Percentiles rank a stretch among this genome's conserved stretches.
Conservation (phyloP, 202 grass and related monocot species). For the Schoenoplectus tabernaemontani region DNA sequence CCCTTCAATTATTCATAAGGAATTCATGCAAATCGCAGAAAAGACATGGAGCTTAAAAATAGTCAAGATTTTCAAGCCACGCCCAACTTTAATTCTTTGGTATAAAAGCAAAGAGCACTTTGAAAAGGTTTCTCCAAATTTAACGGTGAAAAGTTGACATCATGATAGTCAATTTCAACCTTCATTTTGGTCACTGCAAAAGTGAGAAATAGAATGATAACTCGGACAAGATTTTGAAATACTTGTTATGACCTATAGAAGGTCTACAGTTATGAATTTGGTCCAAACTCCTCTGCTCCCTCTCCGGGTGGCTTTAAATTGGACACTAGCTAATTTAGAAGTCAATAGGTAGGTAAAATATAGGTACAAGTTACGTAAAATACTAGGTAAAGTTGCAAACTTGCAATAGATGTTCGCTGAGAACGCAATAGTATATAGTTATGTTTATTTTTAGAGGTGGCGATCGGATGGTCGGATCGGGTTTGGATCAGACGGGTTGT, state of each 20-base stretch:
- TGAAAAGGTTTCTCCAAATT: not conserved
- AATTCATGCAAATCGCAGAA: not conserved
- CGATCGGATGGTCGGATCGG: no score
- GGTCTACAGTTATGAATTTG: not conserved
- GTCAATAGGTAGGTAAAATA: constrained; percentile 21
- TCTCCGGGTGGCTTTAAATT: not conserved
- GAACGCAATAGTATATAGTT: no score
- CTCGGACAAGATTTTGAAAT: not conserved
- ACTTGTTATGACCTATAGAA: not conserved
- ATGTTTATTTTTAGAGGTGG: no score
- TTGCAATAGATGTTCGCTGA: not conserved
- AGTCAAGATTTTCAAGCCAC: constrained; percentile 19
- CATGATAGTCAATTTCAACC: not conserved
- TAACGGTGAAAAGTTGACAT: not conserved
- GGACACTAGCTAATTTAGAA: not conserved
- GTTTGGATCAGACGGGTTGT: no score
- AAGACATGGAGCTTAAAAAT: not conserved
- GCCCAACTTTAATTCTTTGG: not conserved
- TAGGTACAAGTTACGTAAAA: constrained; percentile 18
- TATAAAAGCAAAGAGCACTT: not conserved
- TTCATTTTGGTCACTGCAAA: not conserved
- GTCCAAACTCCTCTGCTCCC: not conserved
- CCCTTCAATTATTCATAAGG: not conserved
- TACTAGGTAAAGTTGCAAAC: constrained; percentile 6
- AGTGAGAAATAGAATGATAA: constrained; percentile 1